These are phyloP conservation scores for Wickerhamomyces rabaulensis DNA, from an alignment of 805 yeast genomes.

Conservation along the genomic window DNA sequence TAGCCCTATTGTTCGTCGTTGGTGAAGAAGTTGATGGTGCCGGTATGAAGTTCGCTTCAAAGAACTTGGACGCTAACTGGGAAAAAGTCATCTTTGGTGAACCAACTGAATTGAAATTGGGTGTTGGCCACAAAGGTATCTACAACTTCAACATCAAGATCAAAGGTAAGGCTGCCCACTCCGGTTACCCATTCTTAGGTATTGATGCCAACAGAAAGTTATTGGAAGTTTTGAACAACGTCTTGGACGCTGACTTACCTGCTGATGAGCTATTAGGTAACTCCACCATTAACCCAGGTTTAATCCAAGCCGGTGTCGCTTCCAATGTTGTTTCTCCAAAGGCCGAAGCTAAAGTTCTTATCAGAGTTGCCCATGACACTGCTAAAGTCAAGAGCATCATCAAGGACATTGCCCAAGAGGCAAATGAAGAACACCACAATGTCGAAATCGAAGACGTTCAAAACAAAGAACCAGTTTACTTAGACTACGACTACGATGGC, in stretches of 20 bases:
- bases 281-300: slow-evolving; percentile 58
- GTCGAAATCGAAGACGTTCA: slow-evolving; percentile 17
- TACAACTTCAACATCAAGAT: slow-evolving; percentile 37
- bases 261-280: slow-evolving; percentile 48
- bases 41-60: slow-evolving; percentile 50
- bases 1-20: slow-evolving; percentile 56
- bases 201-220: slow-evolving; percentile 55
- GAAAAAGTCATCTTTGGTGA: slow-evolving; percentile 65
- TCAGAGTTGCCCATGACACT: slow-evolving; percentile 50
- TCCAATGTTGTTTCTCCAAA: slow-evolving; percentile 59
- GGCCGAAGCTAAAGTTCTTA: slow-evolving; percentile 43
- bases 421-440: slow-evolving; percentile 20
- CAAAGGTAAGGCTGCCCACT: slow-evolving; percentile 58
- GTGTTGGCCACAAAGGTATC: slow-evolving; percentile 66
- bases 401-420: slow-evolving; percentile 28
- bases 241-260: slow-evolving; percentile 44
- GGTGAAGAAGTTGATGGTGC: slow-evolving; percentile 65
- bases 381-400: slow-evolving; percentile 30
- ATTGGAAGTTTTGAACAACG: slow-evolving; percentile 42
- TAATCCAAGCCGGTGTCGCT: slow-evolving; percentile 57
- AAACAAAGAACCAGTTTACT: slow-evolving; percentile 29
- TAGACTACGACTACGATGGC: slow-evolving; percentile 58
- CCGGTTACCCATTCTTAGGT: slow-evolving; percentile 69
- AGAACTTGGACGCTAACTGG: slow-evolving; percentile 38
- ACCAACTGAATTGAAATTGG: slow-evolving; percentile 66